These are phyloP conservation scores for Solanum virginianum DNA, from an alignment of 257 asterid species.

Conservation along the genomic window DNA sequence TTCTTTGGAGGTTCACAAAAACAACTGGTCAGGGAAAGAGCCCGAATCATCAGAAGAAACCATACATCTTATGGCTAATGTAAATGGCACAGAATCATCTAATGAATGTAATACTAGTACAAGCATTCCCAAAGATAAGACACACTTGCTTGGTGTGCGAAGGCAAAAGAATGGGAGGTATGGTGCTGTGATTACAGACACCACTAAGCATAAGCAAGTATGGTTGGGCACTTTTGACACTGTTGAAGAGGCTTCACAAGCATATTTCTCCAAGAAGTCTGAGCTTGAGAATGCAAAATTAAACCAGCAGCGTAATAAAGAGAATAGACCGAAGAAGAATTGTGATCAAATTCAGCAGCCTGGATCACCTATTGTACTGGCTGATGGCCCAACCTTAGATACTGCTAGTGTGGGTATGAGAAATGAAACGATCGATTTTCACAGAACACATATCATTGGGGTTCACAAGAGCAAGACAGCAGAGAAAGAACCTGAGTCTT, in stretches of 20 bases:
- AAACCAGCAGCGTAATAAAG: background rate
- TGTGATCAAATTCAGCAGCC: background rate
- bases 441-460: background rate
- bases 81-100: background rate
- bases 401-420: background rate
- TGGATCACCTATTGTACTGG: background rate
- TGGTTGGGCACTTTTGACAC: background rate
- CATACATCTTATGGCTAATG: background rate
- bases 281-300: background rate
- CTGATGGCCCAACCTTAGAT: background rate
- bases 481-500: background rate
- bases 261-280: background rate
- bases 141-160: background rate
- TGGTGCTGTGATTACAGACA: background rate
- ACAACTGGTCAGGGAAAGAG: background rate
- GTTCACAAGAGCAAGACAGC: background rate
- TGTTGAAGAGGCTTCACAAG: background rate
- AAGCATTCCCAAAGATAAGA: background rate
- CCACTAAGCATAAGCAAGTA: background rate
- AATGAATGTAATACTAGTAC: background rate
- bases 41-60: background rate
- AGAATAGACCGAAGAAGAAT: background rate
- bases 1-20: background rate
- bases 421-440: background rate
- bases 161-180: background rate